Percentiles rank a stretch among this genome's conserved stretches.
Conservation (phyloP, 768 basidiomycete species). For the Crepidotus variabilis region DNA sequence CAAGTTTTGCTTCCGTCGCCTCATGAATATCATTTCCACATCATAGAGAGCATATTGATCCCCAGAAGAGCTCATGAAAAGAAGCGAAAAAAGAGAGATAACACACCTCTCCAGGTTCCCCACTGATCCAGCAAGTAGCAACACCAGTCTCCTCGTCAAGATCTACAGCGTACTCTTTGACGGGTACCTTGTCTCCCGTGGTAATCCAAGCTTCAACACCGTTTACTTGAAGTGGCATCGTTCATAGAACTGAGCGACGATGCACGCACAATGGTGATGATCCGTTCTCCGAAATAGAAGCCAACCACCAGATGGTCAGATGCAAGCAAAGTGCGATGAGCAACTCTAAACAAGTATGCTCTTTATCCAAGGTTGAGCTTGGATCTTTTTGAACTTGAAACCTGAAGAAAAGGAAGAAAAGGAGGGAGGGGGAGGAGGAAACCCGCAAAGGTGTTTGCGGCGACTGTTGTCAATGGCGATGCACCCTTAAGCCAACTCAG, state of each 20-base stretch:
- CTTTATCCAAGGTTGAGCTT: slow-evolving; percentile 5
- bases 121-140: slow-evolving; percentile 26
- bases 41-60: background rate
- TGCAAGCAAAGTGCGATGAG: background rate
- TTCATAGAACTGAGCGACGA: slow-evolving; percentile 1
- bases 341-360: background rate
- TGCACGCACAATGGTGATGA: background rate
- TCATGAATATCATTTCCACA: background rate
- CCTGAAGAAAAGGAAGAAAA: background rate
- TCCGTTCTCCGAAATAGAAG: slow-evolving; percentile 4
- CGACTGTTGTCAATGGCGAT: slow-evolving; percentile 10
- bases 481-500: slow-evolving; percentile 4
- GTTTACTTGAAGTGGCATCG: slow-evolving; percentile 24
- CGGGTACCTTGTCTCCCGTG: slow-evolving; percentile 22
- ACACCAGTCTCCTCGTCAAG: slow-evolving; percentile 19
- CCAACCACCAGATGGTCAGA: background rate
- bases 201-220: slow-evolving; percentile 29
- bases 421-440: slow-evolving; percentile 7
- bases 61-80: background rate
- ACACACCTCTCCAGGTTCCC: slow-evolving; percentile 26
- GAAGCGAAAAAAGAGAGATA: slow-evolving; percentile 2
- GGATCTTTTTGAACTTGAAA: background rate
- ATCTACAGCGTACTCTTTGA: slow-evolving; percentile 22
- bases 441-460: background rate
- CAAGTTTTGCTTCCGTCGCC: slow-evolving; percentile 4